phyloP scores from a whole-genome alignment of 768 basidiomycete species.

The Punctularia strigosozonata region DNA sequence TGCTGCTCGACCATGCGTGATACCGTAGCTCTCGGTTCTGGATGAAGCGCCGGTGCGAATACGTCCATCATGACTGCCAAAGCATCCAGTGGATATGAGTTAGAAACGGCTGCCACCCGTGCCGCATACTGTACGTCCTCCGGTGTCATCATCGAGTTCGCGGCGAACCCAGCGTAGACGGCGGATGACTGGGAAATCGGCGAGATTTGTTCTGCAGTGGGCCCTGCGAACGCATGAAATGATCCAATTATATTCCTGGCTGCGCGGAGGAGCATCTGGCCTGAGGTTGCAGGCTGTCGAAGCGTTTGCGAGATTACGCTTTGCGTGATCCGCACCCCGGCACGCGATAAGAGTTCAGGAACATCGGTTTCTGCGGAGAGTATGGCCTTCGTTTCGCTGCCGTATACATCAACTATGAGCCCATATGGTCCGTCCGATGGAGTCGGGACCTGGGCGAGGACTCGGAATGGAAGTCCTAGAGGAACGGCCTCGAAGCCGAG shows the following conservation, averaged over 20 bases:
- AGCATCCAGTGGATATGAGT: conserved; percentile 12
- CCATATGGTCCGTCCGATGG: no score
- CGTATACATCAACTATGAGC: conserved; percentile 35
- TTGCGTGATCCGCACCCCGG: conserved; percentile 4
- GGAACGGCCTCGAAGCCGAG: conserved; percentile 41
- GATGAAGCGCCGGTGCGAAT: conserved; percentile 7
- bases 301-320: not conserved
- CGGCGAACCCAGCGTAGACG: conserved; percentile 11
- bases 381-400: conserved; percentile 7
- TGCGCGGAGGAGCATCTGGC: conserved; percentile 7
- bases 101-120: conserved; percentile 4
- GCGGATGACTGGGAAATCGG: not conserved
- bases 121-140: conserved; percentile 3
- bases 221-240: no score
- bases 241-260: conserved; percentile 10
- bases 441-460: conserved; percentile 36
- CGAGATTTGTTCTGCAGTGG: no score
- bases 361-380: conserved; percentile 5
- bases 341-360: conserved; percentile 5
- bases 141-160: conserved; percentile 8
- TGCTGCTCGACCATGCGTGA: conserved; percentile 8
- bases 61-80: conserved; percentile 11
- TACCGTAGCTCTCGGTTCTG: not conserved
- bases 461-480: conserved; percentile 42
- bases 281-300: not conserved